Base-by-base conservation (phyloP, 495 filamentous ascomycete species). In the Tuber aestivum region DNA sequence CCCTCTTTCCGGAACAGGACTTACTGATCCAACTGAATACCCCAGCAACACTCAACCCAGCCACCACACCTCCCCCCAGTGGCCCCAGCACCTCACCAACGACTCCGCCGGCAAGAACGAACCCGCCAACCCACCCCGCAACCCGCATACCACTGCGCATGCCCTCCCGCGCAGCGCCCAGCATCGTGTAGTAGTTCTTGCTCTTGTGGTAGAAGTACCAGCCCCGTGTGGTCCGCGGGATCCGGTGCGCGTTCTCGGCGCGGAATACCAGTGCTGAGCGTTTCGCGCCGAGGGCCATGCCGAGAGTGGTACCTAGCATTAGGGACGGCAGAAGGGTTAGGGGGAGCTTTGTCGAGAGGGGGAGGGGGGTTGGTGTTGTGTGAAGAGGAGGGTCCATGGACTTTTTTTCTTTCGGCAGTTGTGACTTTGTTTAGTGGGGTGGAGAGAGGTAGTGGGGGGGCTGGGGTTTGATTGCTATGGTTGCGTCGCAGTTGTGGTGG, bases 181-280 rank as follows among this genome's bases (percentile, higher is more conserved):
- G 87, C 70, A 91, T 88, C 9, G 90, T 85, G 74, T 92, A 88
- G 85, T 98, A 97, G 83, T 97, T 97, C 85, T 98, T 98, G 80
- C 89, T 93, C 84, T 97, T 97, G 85, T 98, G 96, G 83, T 99
- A 99, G 41, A 97, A 89, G 83, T 93, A 99, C 95, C 95, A 99
- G 41, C 93, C 95, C 12, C 88, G 88, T 37, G 91, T 89, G n/a
- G 89, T 89, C 9, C 86, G 89, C 35, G 95, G 95, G 69, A 96
- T 89, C 79, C 94, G 90, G 85, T 99, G 95, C 35, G 95, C 92
- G 81, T 99, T 96, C 85, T 99, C 92, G 73, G 95, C 95, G 72
- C 95, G 92, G 84, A 97, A 99, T 70, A 90, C 89, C 56, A 97
- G 87, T 45, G 90, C 90, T 23, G 93, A 89, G 78, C 86, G 89